Evolutionary conservation across 2,329 filamentous ascomycete species (phyloP).

Genomic region (Alternaria sp.): DNA sequence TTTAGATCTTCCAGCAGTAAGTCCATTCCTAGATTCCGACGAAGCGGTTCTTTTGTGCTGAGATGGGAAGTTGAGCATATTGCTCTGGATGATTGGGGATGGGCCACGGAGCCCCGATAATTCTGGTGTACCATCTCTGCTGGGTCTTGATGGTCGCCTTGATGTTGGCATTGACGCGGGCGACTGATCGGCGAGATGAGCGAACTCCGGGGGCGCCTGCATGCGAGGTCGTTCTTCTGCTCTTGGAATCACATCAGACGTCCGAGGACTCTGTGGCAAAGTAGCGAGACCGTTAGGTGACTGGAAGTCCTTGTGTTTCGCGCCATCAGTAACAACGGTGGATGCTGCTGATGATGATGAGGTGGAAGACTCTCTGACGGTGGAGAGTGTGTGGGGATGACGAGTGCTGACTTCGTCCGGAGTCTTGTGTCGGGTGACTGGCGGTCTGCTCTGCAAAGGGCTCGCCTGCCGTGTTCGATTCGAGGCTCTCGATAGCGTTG

Average conservation of each 20-base stretch:
- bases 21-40: conserved; percentile 48
- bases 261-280: conserved; percentile 62
- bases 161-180: conserved; percentile 54
- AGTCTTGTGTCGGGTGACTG: conserved; percentile 64
- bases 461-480: conserved; percentile 63
- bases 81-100: conserved; percentile 64
- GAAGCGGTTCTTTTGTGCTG: conserved; percentile 61
- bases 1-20: conserved; percentile 26
- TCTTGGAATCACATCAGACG: conserved; percentile 8
- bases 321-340: conserved; percentile 65
- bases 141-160: conserved; percentile 55
- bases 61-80: conserved; percentile 57
- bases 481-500: conserved; percentile 56
- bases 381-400: conserved; percentile 66
- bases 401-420: conserved; percentile 57
- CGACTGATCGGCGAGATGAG: conserved; percentile 68
- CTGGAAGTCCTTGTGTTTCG: conserved; percentile 51
- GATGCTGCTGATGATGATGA: conserved; percentile 77
- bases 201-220: conserved; percentile 48
- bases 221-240: conserved; percentile 18
- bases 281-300: conserved; percentile 34
- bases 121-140: conserved; percentile 54
- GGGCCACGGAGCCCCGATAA: conserved; percentile 54
- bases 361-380: conserved; percentile 71
- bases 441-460: conserved; percentile 63